Evolutionary conservation across 1,139 yeast genomes (phyloP), one percentile per base, ranked within the genome.

Genomic region (Geotrichum restrictum): DNA sequence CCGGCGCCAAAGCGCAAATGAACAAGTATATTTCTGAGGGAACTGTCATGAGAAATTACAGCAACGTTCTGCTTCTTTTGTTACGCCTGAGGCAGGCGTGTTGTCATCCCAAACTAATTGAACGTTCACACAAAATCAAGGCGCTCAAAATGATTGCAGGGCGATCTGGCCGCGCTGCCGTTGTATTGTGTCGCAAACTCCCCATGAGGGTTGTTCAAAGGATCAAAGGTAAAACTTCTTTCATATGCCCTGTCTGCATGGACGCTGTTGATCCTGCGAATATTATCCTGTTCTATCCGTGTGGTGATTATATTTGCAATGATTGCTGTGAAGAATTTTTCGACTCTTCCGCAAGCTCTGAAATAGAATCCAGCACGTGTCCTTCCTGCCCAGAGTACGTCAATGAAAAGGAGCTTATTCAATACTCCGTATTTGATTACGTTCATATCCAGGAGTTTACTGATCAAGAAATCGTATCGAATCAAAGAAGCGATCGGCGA

Each of bases 1-100:
- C 62, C 2, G 76, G 78, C 2, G 79, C 88, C 42, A 81, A 81
- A 52, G 70, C 69, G 45, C 72, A 78, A 51, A 94, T 94, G 1
- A 72, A 74, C 57, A 74, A 70, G 56, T 71, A 82, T 59, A 67
- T 84, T 64, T 60, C 66, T n/a, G 62, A 68, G 1, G 65, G 68
- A 11, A 57, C 62, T 1, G 58, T 63, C 4, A 64, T 61, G 1
- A 62, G 59, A 40, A 70, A 75, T 49, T 82, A 80, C 62, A 77
- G 85, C 4, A 78, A 78, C 54, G 82, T 88, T 54, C 77, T 93
- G 61, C 83, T 89, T 0, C 71, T 91, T 62, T 74, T 93, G 56
- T 71, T 93, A 47, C 76, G 98, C 49, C 74, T 93, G 62, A 77
- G 98, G 56, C 98, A 93, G 69, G 94, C 96, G 1, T 88, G 97